Evolutionary conservation across 108 stramenopile genomes (phyloP), one percentile per base, ranked within the genome.

Genomic region (Cyclotella atomus): DNA sequence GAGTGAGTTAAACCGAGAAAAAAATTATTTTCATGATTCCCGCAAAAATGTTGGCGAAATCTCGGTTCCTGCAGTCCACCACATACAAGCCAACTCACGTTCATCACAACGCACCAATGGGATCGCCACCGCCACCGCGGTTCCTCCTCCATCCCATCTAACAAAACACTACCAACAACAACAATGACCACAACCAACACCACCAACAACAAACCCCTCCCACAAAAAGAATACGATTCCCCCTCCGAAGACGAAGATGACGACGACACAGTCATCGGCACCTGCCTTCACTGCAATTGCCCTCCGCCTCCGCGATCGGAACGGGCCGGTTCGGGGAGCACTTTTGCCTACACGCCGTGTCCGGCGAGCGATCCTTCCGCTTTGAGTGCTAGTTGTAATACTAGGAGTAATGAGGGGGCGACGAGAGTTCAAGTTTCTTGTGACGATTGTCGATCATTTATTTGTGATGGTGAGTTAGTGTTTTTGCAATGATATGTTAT

Each of bases 371-470:
- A 57, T 70, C 28, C 74, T 38, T 45, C 70, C 60, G 36, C 66
- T n/a, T 49, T 78, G 49, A 38, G 67, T 21, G 64, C 16, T 57
- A 30, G 29, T 29, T 15, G 56, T 57, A 32, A 59, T 14, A 46
- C 64, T 25, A 53, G 62, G 17, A 50, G 54, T 65, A 59, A 75
- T 4, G 47, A 69, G 36, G 68, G 49, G 47, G 73, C 71, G 23
- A 53, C 63, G 28, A 62, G 86, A 33, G 86, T 91, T 17, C 92
- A 96, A 80, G 93, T 96, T 25, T 87, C 89, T 9, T 96, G 95
- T 70, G 93, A 96, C 59, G 91, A 92, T 59, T 96, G 95, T 50
- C 76, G 86, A n/a, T 69, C 88, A 2, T 96, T 83, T 65, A 92
- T 96, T 83, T 96, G 95, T 41, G 81, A 82, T 44, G 81, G 73